Evolutionary conservation across 1,284 basidiomycete genomes (phyloP).

Genomic region (Irpex sp.): DNA sequence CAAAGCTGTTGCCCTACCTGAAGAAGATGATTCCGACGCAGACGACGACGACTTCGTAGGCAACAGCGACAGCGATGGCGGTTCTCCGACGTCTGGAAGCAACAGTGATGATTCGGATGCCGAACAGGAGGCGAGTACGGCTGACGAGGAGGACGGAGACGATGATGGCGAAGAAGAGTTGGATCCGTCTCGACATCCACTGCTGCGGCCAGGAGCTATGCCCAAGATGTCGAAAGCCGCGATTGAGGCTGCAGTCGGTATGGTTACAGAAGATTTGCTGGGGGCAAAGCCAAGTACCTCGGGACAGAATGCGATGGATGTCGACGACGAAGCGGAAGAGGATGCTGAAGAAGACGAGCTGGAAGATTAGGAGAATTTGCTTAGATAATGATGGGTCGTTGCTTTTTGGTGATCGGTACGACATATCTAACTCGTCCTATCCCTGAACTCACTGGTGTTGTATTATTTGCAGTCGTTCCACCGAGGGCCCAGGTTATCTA

Average conservation of each 20-base stretch:
- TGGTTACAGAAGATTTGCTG: conserved; percentile 49
- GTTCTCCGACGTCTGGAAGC: conserved; percentile 21
- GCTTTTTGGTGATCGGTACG: no score
- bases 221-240: conserved; percentile 59
- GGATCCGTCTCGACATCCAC: conserved; percentile 51
- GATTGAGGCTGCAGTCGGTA: conserved; percentile 56
- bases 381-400: no score
- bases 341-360: conserved; percentile 4
- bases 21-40: conserved; percentile 39
- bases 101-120: conserved; percentile 18
- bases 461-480: no score
- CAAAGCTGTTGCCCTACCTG: conserved; percentile 21
- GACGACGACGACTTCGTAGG: conserved; percentile 48
- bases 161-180: conserved; percentile 39
- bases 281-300: conserved; percentile 18
- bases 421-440: no score
- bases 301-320: neutral
- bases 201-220: conserved; percentile 61
- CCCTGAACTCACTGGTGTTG: no score
- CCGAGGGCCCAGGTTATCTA: no score
- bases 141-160: conserved; percentile 15
- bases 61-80: conserved; percentile 24
- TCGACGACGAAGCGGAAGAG: neutral
- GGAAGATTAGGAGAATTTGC: neutral
- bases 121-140: conserved; percentile 8